Evolutionary conservation across 2,329 filamentous ascomycete species (phyloP), one percentile per base, ranked within the genome.

Genomic region (Aureobasidium subglaciale): DNA sequence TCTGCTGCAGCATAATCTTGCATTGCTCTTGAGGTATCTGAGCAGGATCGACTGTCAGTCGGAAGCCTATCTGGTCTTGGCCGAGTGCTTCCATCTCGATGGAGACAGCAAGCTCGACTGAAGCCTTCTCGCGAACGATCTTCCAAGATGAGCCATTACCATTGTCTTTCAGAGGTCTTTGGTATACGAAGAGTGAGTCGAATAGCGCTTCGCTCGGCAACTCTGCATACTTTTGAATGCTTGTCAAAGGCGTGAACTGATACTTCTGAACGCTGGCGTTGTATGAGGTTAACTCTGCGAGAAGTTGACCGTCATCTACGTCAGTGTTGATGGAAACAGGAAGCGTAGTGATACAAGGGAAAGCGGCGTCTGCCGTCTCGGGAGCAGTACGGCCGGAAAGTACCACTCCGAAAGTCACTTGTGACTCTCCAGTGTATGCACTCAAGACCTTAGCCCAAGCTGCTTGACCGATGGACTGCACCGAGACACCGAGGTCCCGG

Each of bases 111-210:
- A 92, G 96, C 62, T 95, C 88, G 2, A 88, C 82, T 1, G 77
- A 81, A 5, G 87, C 85, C 49, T 81, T 74, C 57, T 95, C 90
- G 15, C 82, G 73, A 1, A 81, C 59, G 0, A 87, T 60, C 6
- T 73, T 73, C 86, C 88, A 95, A 0, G 76, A 71, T 3, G 65
- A 40, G 15, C 62, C 52, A 2, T 56, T 62, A 58, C 45, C 32
- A 57, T 55, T 32, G 16, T 15, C 55, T 53, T 61, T 16, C 50
- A 71, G 61, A 57, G 75, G 64, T 60, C 87, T 88, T 64, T 96
- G 91, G 64, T 90, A 92, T 0, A 89, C 86, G 58, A 96, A 82
- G 1, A 96, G 75, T 0, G 90, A 92, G 64, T 96, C 90, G 62
- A 96, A 96, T 0, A 93, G 75, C 0, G 79, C 73, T 6, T 81